These are phyloP conservation scores for Yamadazyma epiphylla DNA, from an alignment of 1,139 yeast genomes.

Conservation along the genomic window DNA sequence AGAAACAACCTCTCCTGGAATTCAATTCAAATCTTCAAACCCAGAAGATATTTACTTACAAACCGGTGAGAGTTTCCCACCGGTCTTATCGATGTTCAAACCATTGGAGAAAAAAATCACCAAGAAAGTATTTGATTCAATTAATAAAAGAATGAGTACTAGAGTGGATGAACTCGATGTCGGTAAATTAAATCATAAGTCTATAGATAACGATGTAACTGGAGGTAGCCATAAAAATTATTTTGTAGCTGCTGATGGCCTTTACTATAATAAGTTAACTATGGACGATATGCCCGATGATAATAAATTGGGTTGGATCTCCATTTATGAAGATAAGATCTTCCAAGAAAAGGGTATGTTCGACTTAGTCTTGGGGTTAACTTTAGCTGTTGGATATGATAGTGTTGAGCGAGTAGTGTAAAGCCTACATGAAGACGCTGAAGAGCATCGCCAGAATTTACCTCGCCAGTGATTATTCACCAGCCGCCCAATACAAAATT, in stretches of 20 bases:
- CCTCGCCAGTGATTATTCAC: too few relatives aligned
- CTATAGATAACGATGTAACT: conserved; percentile 21
- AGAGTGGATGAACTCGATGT: conserved; percentile 4
- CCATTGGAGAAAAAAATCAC: conserved; percentile 47
- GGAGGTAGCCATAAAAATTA: conserved; percentile 31
- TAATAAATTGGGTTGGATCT: conserved; percentile 60
- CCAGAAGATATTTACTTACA: conserved; percentile 32
- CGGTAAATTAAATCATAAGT: conserved; percentile 8
- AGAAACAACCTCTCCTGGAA: conserved; percentile 7
- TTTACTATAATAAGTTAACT: conserved; percentile 40
- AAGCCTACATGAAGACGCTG: too few relatives aligned
- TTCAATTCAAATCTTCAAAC: conserved; percentile 15
- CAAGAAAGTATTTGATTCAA: conserved; percentile 32
- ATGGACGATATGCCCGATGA: conserved; percentile 60
- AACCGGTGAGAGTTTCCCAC: conserved; percentile 24
- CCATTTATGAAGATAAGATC: conserved; percentile 48
- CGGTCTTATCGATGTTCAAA: conserved; percentile 48
- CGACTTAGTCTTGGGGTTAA: conserved; percentile 51
- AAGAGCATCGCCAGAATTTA: too few relatives aligned
- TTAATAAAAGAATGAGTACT: conserved; percentile 14
- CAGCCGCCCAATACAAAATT: too few relatives aligned
- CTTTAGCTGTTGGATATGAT: conserved; percentile 53
- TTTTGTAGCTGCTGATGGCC: conserved; percentile 55
- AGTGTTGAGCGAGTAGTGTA: too few relatives aligned
- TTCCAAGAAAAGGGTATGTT: conserved; percentile 43